Evolutionary conservation across 495 filamentous ascomycete species (phyloP), one percentile per base, ranked within the genome.

Genomic region (Hypomontagnella monticulosa): DNA sequence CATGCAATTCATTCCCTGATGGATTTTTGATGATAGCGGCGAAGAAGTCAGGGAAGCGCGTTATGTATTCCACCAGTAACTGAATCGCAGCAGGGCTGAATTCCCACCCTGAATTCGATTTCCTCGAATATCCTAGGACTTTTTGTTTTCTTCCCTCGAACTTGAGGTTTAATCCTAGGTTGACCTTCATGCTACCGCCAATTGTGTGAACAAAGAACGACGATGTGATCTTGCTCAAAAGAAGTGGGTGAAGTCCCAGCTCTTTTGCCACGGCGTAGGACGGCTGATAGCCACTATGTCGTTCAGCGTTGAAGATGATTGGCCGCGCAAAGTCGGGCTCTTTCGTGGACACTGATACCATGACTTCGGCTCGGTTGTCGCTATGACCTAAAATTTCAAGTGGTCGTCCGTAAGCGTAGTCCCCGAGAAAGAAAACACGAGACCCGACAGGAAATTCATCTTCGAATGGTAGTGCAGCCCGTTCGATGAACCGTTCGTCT

Each of bases 71-170:
- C 44, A 83, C 80, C 5, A 99, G 82, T 57, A 99, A 78, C 4
- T 86, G 81, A 43, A 97, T 81, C 7, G 96, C 92, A 68, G 93
- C 92, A 53, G 85, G 82, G 70, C 92, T 96, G 71, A 95, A 98
- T 76, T 98, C 96, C 96, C 96, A 99, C 7, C 96, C 96, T 11
- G 83, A 88, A 10, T 86, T 81, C 14, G 87, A 87, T 47, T 91
- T 91, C 60, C 93, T 92, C 14, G 94, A 96, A 73, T 97, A 99
- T 4, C 96, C 96, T 12, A 98, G 82, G 4, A 99, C 96, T 76
- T 99, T 99, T 55, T 92, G 86, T 77, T 97, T 96, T 76, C 88
- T 92, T 0, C 89, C 89, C 74, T 99, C 94, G 57, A 98, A 98
- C 73, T 99, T 99, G 59, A 99, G 80, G 71, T 98, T 99, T 38